phyloP scores from a whole-genome alignment of 345 rosid species.

The Brassica rapa region DNA sequence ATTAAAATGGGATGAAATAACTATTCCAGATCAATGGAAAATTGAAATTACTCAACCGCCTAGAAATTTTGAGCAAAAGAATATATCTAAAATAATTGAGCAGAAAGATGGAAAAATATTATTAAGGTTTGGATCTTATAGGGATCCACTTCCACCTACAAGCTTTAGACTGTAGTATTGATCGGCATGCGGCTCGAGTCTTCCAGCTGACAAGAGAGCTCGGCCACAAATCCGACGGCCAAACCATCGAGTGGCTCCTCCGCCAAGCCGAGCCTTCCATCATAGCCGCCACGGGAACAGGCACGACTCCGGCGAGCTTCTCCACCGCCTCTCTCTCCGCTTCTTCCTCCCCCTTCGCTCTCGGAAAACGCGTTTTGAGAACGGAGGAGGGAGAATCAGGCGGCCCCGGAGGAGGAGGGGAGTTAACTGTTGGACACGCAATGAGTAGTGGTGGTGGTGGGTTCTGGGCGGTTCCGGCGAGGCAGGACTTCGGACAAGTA shows the following conservation, averaged over 20 bases:
- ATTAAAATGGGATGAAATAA: no score
- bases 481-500: conserved; percentile 70
- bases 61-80: no score
- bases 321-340: conserved; percentile 50
- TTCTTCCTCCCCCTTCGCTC: conserved; percentile 64
- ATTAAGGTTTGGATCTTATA: no score
- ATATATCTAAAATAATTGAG: no score
- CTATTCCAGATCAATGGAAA: no score
- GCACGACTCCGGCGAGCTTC: conserved; percentile 18
- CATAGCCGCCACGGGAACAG: conserved; percentile 20
- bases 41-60: no score
- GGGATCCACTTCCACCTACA: no score
- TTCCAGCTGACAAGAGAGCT: conserved; percentile 14
- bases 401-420: conserved; percentile 1
- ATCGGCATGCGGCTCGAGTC: conserved; percentile 13
- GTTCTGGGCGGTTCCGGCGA: conserved; percentile 84
- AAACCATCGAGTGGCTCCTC: conserved; percentile 23
- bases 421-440: conserved; percentile 47
- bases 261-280: conserved; percentile 25
- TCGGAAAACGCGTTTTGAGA: conserved; percentile 72
- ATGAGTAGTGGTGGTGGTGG: conserved; percentile 50
- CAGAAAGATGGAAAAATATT: no score
- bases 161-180: no score
- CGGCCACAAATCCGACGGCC: conserved; percentile 20
- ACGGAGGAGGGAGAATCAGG: conserved; percentile 56